phyloP scores from a whole-genome alignment of 805 yeast species.

The Teunomyces lycoperdinae region DNA sequence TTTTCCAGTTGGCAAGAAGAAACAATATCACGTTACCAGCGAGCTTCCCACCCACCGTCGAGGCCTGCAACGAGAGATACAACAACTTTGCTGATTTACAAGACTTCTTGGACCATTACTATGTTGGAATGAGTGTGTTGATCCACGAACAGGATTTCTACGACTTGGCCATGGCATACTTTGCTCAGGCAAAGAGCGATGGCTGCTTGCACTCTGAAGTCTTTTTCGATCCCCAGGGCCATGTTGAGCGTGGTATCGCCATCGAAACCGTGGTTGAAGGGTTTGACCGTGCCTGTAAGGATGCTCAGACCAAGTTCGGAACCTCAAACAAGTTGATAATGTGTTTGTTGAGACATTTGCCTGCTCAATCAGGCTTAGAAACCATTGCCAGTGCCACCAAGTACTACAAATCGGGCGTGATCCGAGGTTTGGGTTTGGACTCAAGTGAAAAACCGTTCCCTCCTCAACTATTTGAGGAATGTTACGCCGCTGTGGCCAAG shows the following conservation, averaged over 20 bases:
- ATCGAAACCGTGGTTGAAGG: conserved; percentile 64
- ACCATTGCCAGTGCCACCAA: conserved; percentile 54
- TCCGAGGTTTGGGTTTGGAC: conserved; percentile 79
- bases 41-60: conserved; percentile 58
- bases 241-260: conserved; percentile 61
- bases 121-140: conserved; percentile 78
- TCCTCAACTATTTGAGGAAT: conserved; percentile 63
- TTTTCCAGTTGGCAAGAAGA: conserved; percentile 67
- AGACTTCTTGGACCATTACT: conserved; percentile 76
- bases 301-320: conserved; percentile 57
- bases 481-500: conserved; percentile 50
- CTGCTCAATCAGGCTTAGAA: conserved; percentile 54
- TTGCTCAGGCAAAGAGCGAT: conserved; percentile 54
- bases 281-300: conserved; percentile 62
- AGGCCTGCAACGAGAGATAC: conserved; percentile 50
- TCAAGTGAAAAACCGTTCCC: conserved; percentile 79
- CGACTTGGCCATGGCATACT: conserved; percentile 74
- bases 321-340: conserved; percentile 71
- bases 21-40: conserved; percentile 60
- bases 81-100: conserved; percentile 63
- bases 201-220: conserved; percentile 71
- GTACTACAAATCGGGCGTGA: conserved; percentile 42
- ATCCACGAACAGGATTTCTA: conserved; percentile 68
- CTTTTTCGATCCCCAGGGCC: conserved; percentile 85
- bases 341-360: conserved; percentile 78